A percentile compares a stretch with the other conserved stretches of the same genome.
These are phyloP conservation scores for Lupinus albus DNA, from an alignment of 306 rosid genomes.

Conservation along the genomic window DNA sequence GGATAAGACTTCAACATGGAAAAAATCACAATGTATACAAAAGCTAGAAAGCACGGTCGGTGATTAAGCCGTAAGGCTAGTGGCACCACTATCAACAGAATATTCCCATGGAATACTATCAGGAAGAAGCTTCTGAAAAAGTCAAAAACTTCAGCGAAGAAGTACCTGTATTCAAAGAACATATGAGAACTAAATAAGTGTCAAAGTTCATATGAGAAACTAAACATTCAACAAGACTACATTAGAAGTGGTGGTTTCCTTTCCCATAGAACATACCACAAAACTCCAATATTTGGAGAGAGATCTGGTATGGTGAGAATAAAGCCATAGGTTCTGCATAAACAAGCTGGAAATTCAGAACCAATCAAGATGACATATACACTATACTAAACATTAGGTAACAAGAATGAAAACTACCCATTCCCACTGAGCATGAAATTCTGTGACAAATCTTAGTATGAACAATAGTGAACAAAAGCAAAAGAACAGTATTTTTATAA, in stretches of 20 bases:
- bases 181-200: conserved; percentile 38
- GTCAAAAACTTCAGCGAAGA: conserved; percentile 94
- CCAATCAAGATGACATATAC: conserved; percentile 22
- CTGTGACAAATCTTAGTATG: conserved; percentile 8
- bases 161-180: conserved; percentile 69
- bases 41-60: conserved; percentile 89
- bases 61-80: conserved; percentile 81
- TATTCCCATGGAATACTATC: conserved; percentile 84
- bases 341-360: conserved; percentile 42
- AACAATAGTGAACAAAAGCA: conserved; percentile 9
- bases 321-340: conserved; percentile 90
- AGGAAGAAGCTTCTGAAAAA: conserved; percentile 85
- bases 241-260: neutral
- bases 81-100: conserved; percentile 81
- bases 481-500: conserved; percentile 6
- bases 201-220: conserved; percentile 17
- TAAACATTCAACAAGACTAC: conserved; percentile 36
- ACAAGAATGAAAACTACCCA: conserved; percentile 23
- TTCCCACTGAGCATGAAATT: conserved; percentile 11
- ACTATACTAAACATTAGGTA: conserved; percentile 2
- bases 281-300: conserved; percentile 88
- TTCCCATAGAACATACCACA: conserved; percentile 69
- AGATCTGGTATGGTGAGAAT: conserved; percentile 88
- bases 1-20: conserved; percentile 93
- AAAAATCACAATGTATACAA: conserved; percentile 66